Conservation (phyloP, 2,329 filamentous ascomycete species). For the Aspergillus fijiensis region DNA sequence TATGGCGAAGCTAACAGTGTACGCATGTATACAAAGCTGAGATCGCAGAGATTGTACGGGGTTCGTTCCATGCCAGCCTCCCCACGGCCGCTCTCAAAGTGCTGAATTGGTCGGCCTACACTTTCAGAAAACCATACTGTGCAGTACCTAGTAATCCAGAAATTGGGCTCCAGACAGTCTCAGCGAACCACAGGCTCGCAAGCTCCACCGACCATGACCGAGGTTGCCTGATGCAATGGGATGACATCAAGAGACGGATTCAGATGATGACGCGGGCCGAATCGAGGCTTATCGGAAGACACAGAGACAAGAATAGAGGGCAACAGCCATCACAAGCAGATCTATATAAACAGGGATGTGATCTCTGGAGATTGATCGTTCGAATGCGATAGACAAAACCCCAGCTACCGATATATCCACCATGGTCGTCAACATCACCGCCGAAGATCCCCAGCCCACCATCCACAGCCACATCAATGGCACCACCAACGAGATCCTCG, state of each 20-base stretch:
- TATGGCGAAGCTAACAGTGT: no score
- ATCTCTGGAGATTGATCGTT: not conserved
- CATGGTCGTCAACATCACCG: constrained; percentile 8
- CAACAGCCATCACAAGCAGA: not conserved
- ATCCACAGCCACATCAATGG: constrained; percentile 8
- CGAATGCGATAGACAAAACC: no score
- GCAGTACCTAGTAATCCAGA: not conserved
- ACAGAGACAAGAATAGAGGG: not conserved
- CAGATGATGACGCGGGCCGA: not conserved
- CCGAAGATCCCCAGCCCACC: constrained; percentile 5
- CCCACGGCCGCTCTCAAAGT: no score
- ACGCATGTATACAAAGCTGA: no score
- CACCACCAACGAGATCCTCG: constrained; percentile 4
- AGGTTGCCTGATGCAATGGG: constrained; percentile 3
- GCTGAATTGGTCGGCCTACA: no score
- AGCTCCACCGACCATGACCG: constrained; percentile 2
- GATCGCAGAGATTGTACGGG: no score
- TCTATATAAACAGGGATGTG: not conserved
- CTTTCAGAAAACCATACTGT: no score
- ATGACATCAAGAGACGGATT: constrained; percentile 6
- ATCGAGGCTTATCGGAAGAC: not conserved
- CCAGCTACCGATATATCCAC: not conserved
- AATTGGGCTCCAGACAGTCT: not conserved
- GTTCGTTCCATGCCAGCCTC: no score
- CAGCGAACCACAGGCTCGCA: not conserved